A percentile compares a stretch with the other conserved stretches of the same genome.
Conservation (phyloP, 176 grass and related monocot genomes). For the Zizania latifolia region DNA sequence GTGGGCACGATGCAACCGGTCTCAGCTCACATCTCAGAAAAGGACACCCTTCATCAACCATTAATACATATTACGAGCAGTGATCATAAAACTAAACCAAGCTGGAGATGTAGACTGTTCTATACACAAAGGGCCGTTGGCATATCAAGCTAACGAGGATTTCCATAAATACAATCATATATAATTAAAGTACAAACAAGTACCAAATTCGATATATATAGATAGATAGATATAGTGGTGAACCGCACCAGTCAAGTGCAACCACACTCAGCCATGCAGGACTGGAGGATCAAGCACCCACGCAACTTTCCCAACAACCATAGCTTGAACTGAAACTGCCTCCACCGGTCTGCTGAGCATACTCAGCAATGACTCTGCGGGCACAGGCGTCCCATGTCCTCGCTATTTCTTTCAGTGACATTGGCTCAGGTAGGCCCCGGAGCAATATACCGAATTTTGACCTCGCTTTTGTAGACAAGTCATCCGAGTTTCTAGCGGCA, state of each 20-base stretch:
- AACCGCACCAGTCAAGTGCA: neutral
- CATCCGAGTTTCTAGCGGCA: slow-evolving; percentile 59
- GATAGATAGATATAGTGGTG: neutral
- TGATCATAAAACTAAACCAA: neutral
- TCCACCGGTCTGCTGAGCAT: slow-evolving; percentile 77
- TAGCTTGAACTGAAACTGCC: slow-evolving; percentile 92
- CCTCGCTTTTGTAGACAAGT: slow-evolving; percentile 70
- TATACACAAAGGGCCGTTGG: neutral
- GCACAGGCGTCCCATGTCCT: slow-evolving; percentile 79
- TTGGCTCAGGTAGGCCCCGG: slow-evolving; percentile 61
- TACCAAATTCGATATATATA: neutral
- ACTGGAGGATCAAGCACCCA: slow-evolving; percentile 37
- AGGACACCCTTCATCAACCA: neutral
- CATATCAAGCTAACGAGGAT: neutral
- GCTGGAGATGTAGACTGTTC: neutral
- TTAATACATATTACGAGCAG: neutral
- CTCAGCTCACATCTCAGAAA: neutral
- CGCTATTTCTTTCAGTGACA: slow-evolving; percentile 84
- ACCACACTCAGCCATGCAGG: neutral
- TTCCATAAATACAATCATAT: slow-evolving; percentile 7
- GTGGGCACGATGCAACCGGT: neutral
- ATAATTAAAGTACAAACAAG: neutral
- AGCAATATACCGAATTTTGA: slow-evolving; percentile 64
- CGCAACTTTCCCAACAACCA: slow-evolving; percentile 69
- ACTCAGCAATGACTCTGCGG: slow-evolving; percentile 69